phyloP scores from a whole-genome alignment of 768 basidiomycete species.

The Tulasnella sp. region DNA sequence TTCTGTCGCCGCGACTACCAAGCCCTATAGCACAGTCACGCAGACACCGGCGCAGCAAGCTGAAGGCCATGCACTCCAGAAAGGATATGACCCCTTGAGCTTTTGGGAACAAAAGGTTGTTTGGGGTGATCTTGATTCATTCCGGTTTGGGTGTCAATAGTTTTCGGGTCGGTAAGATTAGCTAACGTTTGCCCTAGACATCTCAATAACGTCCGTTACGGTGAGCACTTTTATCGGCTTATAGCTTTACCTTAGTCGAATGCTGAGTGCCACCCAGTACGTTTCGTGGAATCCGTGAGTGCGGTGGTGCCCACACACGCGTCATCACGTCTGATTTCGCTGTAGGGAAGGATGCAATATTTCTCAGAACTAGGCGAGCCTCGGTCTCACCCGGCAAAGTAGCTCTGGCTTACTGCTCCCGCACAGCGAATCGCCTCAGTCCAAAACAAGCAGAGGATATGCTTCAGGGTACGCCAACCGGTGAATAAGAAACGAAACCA shows the following conservation, averaged over 20 bases:
- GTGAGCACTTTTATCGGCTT: conserved; percentile 29
- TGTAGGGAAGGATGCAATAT: conserved; percentile 58
- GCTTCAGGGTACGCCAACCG: conserved; percentile 21
- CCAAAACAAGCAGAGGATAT: conserved; percentile 42
- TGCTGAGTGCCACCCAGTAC: background rate
- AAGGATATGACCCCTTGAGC: conserved; percentile 47
- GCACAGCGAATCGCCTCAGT: conserved; percentile 43
- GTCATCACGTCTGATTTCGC: background rate
- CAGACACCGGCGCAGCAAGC: conserved; percentile 28
- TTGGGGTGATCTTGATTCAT: conserved; percentile 71
- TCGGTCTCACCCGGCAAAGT: background rate
- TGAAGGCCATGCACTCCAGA: conserved; percentile 30
- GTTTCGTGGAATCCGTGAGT: conserved; percentile 38
- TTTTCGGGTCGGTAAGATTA: background rate
- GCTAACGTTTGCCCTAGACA: conserved; percentile 35
- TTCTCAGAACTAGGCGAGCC: conserved; percentile 36
- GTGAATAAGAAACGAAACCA: background rate
- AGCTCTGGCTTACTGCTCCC: background rate
- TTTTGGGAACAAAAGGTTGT: conserved; percentile 68
- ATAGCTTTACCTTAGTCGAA: background rate
- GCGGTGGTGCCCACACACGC: background rate
- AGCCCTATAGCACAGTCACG: background rate
- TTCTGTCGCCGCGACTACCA: background rate
- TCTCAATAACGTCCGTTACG: conserved; percentile 65
- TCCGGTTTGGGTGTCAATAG: conserved; percentile 42